These are phyloP conservation scores for Limnanthes douglasii DNA, from an alignment of 345 rosid species.

Conservation along the genomic window DNA sequence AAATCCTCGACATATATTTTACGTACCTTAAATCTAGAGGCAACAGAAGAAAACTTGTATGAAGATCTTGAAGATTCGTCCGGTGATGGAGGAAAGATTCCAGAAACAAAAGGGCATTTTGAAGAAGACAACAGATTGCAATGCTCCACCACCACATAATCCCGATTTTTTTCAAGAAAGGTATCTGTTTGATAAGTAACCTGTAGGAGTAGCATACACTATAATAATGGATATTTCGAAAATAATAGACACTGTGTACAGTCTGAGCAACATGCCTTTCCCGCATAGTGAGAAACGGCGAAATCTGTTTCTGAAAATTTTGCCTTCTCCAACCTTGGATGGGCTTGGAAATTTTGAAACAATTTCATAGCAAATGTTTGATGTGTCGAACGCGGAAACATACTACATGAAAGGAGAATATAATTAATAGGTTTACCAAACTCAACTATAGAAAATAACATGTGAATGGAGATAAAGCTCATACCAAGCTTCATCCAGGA, in stretches of 20 bases:
- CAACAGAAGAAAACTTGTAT: slow-evolving; percentile 91
- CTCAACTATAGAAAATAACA: slow-evolving; percentile 2
- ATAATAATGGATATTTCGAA: slow-evolving; percentile 8
- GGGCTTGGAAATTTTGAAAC: slow-evolving; percentile 53
- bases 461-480: slow-evolving; percentile 5
- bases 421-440: slow-evolving; percentile 18
- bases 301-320: slow-evolving; percentile 96
- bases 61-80: slow-evolving; percentile 87
- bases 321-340: slow-evolving; percentile 69
- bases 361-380: slow-evolving; percentile 75
- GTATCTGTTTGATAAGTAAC: slow-evolving; percentile 84
- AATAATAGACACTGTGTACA: slow-evolving; percentile 6
- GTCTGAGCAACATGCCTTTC: slow-evolving; percentile 54
- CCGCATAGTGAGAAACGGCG: slow-evolving; percentile 89
- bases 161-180: slow-evolving; percentile 93
- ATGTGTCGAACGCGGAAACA: slow-evolving; percentile 96
- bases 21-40: slow-evolving; percentile 90
- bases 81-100: slow-evolving; percentile 48
- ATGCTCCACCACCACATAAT: slow-evolving; percentile 89
- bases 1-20: slow-evolving; percentile 1
- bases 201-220: slow-evolving; percentile 23
- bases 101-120: slow-evolving; percentile 62
- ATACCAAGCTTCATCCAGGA: slow-evolving; percentile 99
- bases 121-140: slow-evolving; percentile 87
- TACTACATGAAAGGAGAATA: slow-evolving; percentile 55